Evolutionary conservation across 768 basidiomycete genomes (phyloP).

Genomic region (Plicaturopsis crispa): DNA sequence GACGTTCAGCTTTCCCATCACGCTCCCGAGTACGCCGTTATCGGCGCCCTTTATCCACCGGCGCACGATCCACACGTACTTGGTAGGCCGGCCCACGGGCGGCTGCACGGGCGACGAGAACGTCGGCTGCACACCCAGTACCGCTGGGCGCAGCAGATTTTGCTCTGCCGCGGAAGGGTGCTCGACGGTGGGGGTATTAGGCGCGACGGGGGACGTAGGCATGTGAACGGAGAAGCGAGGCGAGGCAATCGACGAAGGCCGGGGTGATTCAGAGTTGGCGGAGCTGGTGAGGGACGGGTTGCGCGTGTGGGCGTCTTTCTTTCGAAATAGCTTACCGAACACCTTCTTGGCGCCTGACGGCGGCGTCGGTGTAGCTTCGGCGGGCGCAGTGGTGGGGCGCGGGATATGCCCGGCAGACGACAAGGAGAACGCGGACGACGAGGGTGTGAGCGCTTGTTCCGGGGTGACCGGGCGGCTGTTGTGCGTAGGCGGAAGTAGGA

Average conservation of each 20-base stretch:
- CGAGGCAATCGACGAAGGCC: constrained; percentile 12
- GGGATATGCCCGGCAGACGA: constrained; percentile 16
- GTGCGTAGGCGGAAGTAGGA: neutral
- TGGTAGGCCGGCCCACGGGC: constrained; percentile 29
- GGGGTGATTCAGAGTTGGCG: neutral
- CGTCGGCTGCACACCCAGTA: constrained; percentile 66
- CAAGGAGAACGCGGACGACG: constrained; percentile 24
- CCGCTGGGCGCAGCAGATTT: constrained; percentile 28
- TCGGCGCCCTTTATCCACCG: constrained; percentile 64
- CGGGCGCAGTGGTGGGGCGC: too few relatives aligned
- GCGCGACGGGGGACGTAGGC: constrained; percentile 6
- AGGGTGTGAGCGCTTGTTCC: constrained; percentile 19
- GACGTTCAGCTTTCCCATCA: constrained; percentile 31
- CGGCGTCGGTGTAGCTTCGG: constrained; percentile 13
- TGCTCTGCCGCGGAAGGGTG: constrained; percentile 4
- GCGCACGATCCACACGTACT: constrained; percentile 72
- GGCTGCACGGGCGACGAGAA: constrained; percentile 41
- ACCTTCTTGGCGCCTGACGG: constrained; percentile 46
- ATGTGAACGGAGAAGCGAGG: constrained; percentile 7
- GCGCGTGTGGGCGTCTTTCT: constrained; percentile 29
- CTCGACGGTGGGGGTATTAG: neutral
- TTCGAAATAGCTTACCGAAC: constrained; percentile 69
- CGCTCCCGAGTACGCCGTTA: constrained; percentile 34
- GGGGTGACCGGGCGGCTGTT: constrained; percentile 6
- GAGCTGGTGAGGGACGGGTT: constrained; percentile 16